phyloP scores from a whole-genome alignment of 306 rosid species.

The Medicago truncatula region MtrunA17r5.0-ANR NC_053045.1:37537001-37537500 shows the following conservation, averaged over 20 bases:
- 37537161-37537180: too few relatives aligned
- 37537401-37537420: constrained; percentile 30
- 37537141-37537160: too few relatives aligned
- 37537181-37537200: neutral
- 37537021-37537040: neutral
- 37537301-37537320: neutral
- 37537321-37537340: neutral
- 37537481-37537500: constrained; percentile 20
- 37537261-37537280: neutral
- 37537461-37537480: constrained; percentile 7
- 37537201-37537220: neutral
- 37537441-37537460: constrained; percentile 17
- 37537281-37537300: neutral
- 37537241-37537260: neutral
- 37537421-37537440: constrained; percentile 17
- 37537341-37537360: constrained; percentile 1
- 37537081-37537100: too few relatives aligned
- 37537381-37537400: constrained; percentile 20
- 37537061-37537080: too few relatives aligned
- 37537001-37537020: constrained; percentile 61
- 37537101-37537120: too few relatives aligned
- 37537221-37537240: neutral
- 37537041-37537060: too few relatives aligned
- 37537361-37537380: neutral
- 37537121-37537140: too few relatives aligned